Percentiles rank a stretch among this genome's conserved stretches.
These are phyloP conservation scores for Trypanosoma platydactyli DNA, from an alignment of 208 protist genomes.

Conservation along the genomic window DNA sequence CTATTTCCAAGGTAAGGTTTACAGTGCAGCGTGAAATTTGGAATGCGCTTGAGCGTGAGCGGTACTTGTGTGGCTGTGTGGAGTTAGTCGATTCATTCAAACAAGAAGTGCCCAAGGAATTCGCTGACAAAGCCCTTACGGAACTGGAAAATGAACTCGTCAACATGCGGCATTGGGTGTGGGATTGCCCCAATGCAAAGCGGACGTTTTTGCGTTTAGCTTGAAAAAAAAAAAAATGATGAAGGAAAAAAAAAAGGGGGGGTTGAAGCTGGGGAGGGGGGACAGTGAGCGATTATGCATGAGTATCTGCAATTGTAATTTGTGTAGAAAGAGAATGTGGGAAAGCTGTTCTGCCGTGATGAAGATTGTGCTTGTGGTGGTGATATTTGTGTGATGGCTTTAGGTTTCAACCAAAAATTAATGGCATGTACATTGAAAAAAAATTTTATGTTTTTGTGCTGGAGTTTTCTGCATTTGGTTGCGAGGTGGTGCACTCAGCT, in stretches of 20 bases:
- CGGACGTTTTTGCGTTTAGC: constrained; percentile 62
- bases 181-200: constrained; percentile 90
- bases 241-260: background rate
- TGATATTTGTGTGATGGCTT: no score
- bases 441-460: background rate
- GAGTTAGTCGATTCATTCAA: constrained; percentile 77
- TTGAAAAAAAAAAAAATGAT: constrained; percentile 4
- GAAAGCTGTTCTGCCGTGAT: background rate
- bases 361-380: background rate
- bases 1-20: constrained; percentile 80
- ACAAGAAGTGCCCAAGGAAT: constrained; percentile 78
- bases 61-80: constrained; percentile 80
- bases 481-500: no score
- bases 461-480: no score
- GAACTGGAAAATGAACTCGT: constrained; percentile 80
- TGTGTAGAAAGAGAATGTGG: background rate
- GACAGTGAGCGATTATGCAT: no score
- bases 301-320: no score
- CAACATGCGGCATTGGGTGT: constrained; percentile 90
- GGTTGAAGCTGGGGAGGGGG: background rate
- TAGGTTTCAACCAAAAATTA: background rate
- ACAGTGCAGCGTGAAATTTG: constrained; percentile 80
- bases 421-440: background rate
- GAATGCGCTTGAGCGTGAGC: constrained; percentile 89
- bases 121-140: constrained; percentile 71